Evolutionary conservation across 1,284 basidiomycete genomes (phyloP), one percentile per base, ranked within the genome.

Genomic region (Inonotus hispidus): DNA sequence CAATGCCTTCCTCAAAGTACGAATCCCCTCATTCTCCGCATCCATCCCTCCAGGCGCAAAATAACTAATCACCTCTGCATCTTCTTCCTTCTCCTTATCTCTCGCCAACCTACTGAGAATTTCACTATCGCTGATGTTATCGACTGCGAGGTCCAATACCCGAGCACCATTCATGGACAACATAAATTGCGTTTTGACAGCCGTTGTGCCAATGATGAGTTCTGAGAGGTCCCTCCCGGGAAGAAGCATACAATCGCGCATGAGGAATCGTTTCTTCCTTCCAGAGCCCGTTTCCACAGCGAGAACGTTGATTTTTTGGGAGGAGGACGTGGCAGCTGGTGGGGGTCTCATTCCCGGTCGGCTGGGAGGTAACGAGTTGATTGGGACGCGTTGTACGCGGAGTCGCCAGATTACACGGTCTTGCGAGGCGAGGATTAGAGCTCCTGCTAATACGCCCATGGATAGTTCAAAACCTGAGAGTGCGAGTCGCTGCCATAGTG

Each of bases 351-450:
- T 59, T 27, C 56, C 49, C 3, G 49, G 2, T 14, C 49, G 57
- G 3, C 39, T 21, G 2, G 56, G 56, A 23, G 56, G 52, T 5
- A 55, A 43, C 11, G 37, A 11, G 23, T 6, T 27, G 3, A 61
- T 54, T 2, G 53, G 50, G 13, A 63, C 46, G 11, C 46, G 58
- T 23, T 32, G 47, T 14, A 64, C 35, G 32, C 54, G 46, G 10
- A 64, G 29, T 5, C 63, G 63, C 63, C 59, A 64, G 37, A 64
- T 59, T 23, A 49, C 55, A 13, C 63, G 54, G 49, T 64, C 63
- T 16, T 59, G 59, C 10, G 59, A 61, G 4, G 59, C 59, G 27
- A 64, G 59, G 27, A 64, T 64, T 10, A 58, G 43, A 1, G 59
- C 59, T 11, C 59, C 63, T 13, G 56, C 63, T 14, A 29, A 55